These are phyloP conservation scores for Leptographium galeiforme DNA, from an alignment of 2,329 filamentous ascomycete species.

Conservation along the genomic window DNA sequence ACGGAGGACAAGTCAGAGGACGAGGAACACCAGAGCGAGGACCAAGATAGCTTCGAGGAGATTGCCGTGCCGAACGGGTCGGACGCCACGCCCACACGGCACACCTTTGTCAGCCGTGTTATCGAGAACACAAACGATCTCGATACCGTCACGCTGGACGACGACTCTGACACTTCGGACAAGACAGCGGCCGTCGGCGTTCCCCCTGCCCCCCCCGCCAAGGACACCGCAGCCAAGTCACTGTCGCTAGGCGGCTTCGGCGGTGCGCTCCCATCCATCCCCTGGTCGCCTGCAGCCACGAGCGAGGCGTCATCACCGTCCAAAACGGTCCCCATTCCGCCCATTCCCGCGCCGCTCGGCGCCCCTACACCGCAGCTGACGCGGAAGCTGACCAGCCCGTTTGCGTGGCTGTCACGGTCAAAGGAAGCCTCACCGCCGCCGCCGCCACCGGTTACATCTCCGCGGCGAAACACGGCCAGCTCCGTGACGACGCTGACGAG, in stretches of 20 bases:
- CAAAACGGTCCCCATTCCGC: slow-evolving; percentile 25
- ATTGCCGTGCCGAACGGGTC: slow-evolving; percentile 5
- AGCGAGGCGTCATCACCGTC: slow-evolving; percentile 25
- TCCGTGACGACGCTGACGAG: slow-evolving; percentile 68
- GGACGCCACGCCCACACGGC: neutral
- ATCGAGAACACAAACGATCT: slow-evolving; percentile 30
- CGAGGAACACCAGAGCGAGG: slow-evolving; percentile 16
- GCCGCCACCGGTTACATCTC: slow-evolving; percentile 19
- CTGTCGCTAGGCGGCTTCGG: slow-evolving; percentile 58
- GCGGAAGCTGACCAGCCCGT: slow-evolving; percentile 76
- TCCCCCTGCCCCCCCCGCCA: neutral
- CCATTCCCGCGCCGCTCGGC: slow-evolving; percentile 15
- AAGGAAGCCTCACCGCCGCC: slow-evolving; percentile 41
- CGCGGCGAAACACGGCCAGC: slow-evolving; percentile 60
- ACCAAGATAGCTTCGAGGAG: slow-evolving; percentile 4
- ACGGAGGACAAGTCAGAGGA: slow-evolving; percentile 14
- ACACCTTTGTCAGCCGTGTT: slow-evolving; percentile 23
- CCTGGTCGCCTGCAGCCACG: slow-evolving; percentile 46
- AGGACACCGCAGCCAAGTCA: slow-evolving; percentile 30
- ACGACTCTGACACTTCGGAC: slow-evolving; percentile 26
- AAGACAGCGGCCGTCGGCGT: slow-evolving; percentile 6
- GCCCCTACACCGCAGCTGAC: slow-evolving; percentile 22
- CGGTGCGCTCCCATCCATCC: slow-evolving; percentile 56
- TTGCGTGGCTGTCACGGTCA: slow-evolving; percentile 65
- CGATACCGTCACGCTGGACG: slow-evolving; percentile 55